Conservation (phyloP, 768 basidiomycete genomes). For the Phylloporus sp. region DNA sequence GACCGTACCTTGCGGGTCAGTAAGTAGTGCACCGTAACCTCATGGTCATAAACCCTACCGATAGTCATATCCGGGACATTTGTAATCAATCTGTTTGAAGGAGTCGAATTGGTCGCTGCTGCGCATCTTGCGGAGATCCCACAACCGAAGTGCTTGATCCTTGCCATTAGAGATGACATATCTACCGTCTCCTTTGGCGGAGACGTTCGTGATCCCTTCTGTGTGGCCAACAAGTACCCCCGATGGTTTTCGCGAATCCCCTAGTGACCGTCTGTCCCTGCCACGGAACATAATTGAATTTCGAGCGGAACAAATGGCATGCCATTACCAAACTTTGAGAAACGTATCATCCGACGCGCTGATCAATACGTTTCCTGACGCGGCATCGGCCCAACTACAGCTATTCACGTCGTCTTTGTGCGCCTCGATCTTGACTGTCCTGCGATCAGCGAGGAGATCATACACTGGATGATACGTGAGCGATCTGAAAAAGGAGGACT, state of each 20-base stretch:
- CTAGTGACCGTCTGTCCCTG: slow-evolving; percentile 51
- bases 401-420: slow-evolving; percentile 92
- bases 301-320: not conserved
- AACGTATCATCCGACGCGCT: slow-evolving; percentile 94
- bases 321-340: slow-evolving; percentile 87
- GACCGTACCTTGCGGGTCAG: slow-evolving; percentile 45
- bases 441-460: slow-evolving; percentile 73
- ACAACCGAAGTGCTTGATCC: slow-evolving; percentile 86
- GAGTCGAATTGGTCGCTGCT: slow-evolving; percentile 62
- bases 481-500: not conserved
- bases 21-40: not conserved
- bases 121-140: slow-evolving; percentile 94
- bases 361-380: slow-evolving; percentile 89
- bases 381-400: slow-evolving; percentile 91
- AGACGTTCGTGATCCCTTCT: slow-evolving; percentile 91
- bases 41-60: slow-evolving; percentile 43
- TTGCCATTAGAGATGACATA: slow-evolving; percentile 96
- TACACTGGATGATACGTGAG: slow-evolving; percentile 55
- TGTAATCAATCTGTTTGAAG: slow-evolving; percentile 47
- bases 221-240: slow-evolving; percentile 94
- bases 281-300: not conserved
- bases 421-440: slow-evolving; percentile 82
- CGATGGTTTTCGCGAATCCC: slow-evolving; percentile 63
- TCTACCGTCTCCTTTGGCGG: slow-evolving; percentile 93
- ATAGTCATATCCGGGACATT: slow-evolving; percentile 69